phyloP scores from a whole-genome alignment of 495 filamentous ascomycete genomes.

The Xylaria venustula region DNA sequence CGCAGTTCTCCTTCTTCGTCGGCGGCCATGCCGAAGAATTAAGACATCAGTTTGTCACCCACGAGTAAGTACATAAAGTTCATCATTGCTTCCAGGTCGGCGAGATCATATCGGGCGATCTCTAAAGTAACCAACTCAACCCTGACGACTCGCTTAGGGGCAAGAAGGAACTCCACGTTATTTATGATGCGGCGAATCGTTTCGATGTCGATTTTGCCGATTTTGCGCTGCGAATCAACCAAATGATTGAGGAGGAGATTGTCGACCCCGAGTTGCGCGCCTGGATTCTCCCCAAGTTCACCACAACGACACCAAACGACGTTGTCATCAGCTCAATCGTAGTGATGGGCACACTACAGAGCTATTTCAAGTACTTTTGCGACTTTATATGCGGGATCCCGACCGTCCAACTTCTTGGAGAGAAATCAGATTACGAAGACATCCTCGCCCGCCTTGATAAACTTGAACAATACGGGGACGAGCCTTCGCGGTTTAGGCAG shows the following conservation, averaged over 20 bases:
- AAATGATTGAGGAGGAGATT: slow-evolving; percentile 10
- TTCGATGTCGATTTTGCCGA: too few relatives aligned
- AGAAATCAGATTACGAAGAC: slow-evolving; percentile 38
- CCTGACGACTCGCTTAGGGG: too few relatives aligned
- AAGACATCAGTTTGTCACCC: slow-evolving; percentile 32
- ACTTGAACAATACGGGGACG: slow-evolving; percentile 36
- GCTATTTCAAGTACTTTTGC: background rate
- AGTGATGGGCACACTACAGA: background rate
- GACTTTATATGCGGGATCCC: slow-evolving; percentile 46
- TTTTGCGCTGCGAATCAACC: too few relatives aligned
- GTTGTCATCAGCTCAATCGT: slow-evolving; percentile 7
- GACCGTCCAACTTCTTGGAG: slow-evolving; percentile 48
- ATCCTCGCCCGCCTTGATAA: slow-evolving; percentile 35
- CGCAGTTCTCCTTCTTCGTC: slow-evolving; percentile 33
- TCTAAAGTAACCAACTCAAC: too few relatives aligned
- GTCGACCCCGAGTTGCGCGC: slow-evolving; percentile 2
- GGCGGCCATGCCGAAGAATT: slow-evolving; percentile 38
- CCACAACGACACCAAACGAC: slow-evolving; percentile 25
- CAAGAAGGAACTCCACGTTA: too few relatives aligned
- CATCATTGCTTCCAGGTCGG: too few relatives aligned
- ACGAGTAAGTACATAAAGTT: slow-evolving; percentile 17
- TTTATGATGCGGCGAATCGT: too few relatives aligned
- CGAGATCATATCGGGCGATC: too few relatives aligned
- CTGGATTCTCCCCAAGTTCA: slow-evolving; percentile 30
- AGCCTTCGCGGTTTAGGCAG: slow-evolving; percentile 16